These are phyloP conservation scores for Remersonia thermophila DNA, from an alignment of 2,329 filamentous ascomycete species.

Conservation along the genomic window DNA sequence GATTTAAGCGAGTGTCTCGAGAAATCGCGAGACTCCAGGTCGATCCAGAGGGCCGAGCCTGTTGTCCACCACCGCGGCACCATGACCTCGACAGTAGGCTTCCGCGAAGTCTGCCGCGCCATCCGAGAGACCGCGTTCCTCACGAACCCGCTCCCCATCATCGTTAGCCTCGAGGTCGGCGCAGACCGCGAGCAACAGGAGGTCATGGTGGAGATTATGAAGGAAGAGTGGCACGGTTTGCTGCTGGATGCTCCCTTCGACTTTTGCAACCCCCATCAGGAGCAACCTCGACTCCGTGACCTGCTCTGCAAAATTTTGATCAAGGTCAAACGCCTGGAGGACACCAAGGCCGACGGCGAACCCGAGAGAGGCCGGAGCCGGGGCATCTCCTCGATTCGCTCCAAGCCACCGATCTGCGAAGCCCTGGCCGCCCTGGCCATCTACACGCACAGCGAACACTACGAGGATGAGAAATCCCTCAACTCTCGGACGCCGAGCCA, in stretches of 20 bases:
- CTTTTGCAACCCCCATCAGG: slow-evolving; percentile 37
- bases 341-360: slow-evolving; percentile 19
- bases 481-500: slow-evolving; percentile 46
- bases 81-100: slow-evolving; percentile 71
- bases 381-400: slow-evolving; percentile 21
- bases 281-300: slow-evolving; percentile 57
- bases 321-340: slow-evolving; percentile 57
- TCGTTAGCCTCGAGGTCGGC: slow-evolving; percentile 88
- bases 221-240: slow-evolving; percentile 67
- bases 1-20: slow-evolving; percentile 23
- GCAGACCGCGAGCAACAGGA: slow-evolving; percentile 72
- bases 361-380: slow-evolving; percentile 15
- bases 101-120: slow-evolving; percentile 73
- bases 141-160: slow-evolving; percentile 65
- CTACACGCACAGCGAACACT: slow-evolving; percentile 79
- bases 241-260: slow-evolving; percentile 51
- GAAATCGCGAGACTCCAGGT: slow-evolving; percentile 13
- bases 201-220: slow-evolving; percentile 89
- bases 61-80: slow-evolving; percentile 74
- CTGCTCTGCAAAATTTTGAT: slow-evolving; percentile 70
- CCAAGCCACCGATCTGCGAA: slow-evolving; percentile 52
- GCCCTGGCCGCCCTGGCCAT: slow-evolving; percentile 63
- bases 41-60: slow-evolving; percentile 46
- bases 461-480: slow-evolving; percentile 57
- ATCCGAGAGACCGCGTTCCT: slow-evolving; percentile 70